Percentiles rank a stretch among this genome's conserved stretches.
phyloP scores from a whole-genome alignment of 495 filamentous ascomycete species.

The Penicillium parvum region DNA sequence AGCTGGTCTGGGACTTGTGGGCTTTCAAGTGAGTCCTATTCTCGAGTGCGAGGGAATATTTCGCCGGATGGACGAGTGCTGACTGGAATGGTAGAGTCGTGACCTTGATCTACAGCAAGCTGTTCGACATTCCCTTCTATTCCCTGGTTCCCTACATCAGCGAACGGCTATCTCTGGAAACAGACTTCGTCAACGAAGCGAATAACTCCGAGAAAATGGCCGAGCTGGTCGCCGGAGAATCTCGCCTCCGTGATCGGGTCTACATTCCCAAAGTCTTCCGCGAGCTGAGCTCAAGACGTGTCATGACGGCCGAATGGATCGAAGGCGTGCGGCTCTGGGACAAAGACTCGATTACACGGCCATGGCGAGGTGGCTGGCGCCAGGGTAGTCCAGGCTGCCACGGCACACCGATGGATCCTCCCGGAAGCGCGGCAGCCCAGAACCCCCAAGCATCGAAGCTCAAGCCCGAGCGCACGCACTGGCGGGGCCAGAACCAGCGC shows the following conservation, averaged over 20 bases:
- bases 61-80: too few relatives aligned
- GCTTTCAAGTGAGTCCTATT: conserved; percentile 71
- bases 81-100: conserved; percentile 63
- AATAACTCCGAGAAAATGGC: conserved; percentile 83
- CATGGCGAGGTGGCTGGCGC: conserved; percentile 74
- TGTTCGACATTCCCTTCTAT: conserved; percentile 87
- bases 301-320: conserved; percentile 97
- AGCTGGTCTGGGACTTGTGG: conserved; percentile 92
- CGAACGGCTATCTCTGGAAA: conserved; percentile 83
- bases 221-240: conserved; percentile 67
- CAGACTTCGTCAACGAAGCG: conserved; percentile 90
- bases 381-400: conserved; percentile 72
- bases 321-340: conserved; percentile 92
- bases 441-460: conserved; percentile 47
- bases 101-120: conserved; percentile 66
- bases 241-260: conserved; percentile 69
- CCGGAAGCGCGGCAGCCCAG: conserved; percentile 21
- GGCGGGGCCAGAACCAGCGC: conserved; percentile 63
- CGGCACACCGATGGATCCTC: conserved; percentile 58
- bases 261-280: conserved; percentile 83
- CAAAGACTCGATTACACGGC: conserved; percentile 65
- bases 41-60: too few relatives aligned
- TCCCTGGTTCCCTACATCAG: conserved; percentile 83
- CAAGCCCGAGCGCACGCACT: conserved; percentile 76
- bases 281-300: conserved; percentile 74